These are phyloP conservation scores for Trichomonascaceae sp. DNA, from an alignment of 1,139 yeast genomes.

Conservation along the genomic window DNA sequence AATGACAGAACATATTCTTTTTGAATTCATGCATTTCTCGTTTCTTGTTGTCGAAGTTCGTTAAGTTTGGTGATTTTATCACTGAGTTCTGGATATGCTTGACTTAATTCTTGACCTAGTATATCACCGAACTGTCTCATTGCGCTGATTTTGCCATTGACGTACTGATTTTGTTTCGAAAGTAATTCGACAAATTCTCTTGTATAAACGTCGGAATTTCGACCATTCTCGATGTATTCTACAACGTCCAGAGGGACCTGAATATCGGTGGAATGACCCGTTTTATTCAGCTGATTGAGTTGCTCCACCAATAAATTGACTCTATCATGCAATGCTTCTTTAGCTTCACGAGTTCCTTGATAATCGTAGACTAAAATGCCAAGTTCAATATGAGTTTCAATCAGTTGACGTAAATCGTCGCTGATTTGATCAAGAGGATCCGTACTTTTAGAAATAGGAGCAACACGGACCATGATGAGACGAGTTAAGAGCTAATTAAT, in stretches of 20 bases:
- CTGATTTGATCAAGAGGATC: not conserved
- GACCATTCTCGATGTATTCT: conserved; percentile 78
- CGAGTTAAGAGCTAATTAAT: not conserved
- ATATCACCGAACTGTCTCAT: conserved; percentile 45
- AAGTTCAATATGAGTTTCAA: conserved; percentile 82
- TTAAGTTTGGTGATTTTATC: conserved; percentile 47
- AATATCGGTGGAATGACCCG: conserved; percentile 9
- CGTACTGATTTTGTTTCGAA: conserved; percentile 77
- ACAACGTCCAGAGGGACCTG: conserved; percentile 31
- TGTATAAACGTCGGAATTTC: conserved; percentile 95
- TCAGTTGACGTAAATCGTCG: conserved; percentile 53
- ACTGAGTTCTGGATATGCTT: conserved; percentile 71
- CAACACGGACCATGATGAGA: not conserved
- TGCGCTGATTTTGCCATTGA: conserved; percentile 65
- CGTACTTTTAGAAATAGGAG: not conserved
- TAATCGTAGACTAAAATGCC: conserved; percentile 92
- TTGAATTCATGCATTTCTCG: not conserved
- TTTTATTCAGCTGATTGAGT: conserved; percentile 15
- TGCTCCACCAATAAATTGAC: conserved; percentile 21
- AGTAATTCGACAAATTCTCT: conserved; percentile 93
- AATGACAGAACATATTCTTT: not conserved
- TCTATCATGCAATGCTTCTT: conserved; percentile 45
- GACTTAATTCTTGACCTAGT: conserved; percentile 59
- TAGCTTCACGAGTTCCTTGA: conserved; percentile 70
- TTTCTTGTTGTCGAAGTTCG: not conserved